These are phyloP conservation scores for Clavulina sp. DNA, from an alignment of 768 basidiomycete genomes.

Conservation along the genomic window DNA sequence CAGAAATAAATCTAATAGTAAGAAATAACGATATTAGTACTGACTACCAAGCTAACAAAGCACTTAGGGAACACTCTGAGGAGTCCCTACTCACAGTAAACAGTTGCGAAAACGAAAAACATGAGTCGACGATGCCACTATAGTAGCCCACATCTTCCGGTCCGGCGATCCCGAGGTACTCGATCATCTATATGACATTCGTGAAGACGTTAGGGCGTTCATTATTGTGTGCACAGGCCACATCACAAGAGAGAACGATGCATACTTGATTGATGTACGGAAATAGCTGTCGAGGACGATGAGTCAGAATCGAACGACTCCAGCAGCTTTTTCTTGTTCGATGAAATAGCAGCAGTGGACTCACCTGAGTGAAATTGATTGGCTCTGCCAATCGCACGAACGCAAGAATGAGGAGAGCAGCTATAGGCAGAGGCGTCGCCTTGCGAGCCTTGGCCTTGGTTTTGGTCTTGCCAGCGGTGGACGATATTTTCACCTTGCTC, in stretches of 20 bases:
- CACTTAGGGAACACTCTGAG: neutral
- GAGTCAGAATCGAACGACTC: too few relatives aligned
- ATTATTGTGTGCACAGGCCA: neutral
- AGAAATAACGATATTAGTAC: neutral
- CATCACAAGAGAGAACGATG: neutral
- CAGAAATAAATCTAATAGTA: constrained; percentile 2
- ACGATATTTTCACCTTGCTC: too few relatives aligned
- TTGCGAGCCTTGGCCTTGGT: too few relatives aligned
- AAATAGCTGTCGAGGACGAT: too few relatives aligned
- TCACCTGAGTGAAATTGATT: constrained; percentile 4
- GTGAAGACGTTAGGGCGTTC: too few relatives aligned
- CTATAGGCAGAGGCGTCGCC: constrained; percentile 11
- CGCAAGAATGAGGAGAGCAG: constrained; percentile 10
- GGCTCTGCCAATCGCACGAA: constrained; percentile 11
- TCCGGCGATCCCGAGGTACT: constrained; percentile 8
- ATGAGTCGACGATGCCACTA: constrained; percentile 4
- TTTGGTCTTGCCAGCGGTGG: too few relatives aligned
- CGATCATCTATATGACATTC: constrained; percentile 9
- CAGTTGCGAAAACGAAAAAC: constrained; percentile 5
- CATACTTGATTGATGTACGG: constrained; percentile 8
- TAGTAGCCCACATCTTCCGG: constrained; percentile 8
- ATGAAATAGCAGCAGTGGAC: too few relatives aligned
- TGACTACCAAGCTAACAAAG: neutral
- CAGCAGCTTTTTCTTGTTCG: too few relatives aligned
- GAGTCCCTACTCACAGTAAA: neutral